Percentiles rank a stretch among this genome's conserved stretches.
Conservation (phyloP, 352 stramenopile genomes). For the Phytophthora sp. region DNA sequence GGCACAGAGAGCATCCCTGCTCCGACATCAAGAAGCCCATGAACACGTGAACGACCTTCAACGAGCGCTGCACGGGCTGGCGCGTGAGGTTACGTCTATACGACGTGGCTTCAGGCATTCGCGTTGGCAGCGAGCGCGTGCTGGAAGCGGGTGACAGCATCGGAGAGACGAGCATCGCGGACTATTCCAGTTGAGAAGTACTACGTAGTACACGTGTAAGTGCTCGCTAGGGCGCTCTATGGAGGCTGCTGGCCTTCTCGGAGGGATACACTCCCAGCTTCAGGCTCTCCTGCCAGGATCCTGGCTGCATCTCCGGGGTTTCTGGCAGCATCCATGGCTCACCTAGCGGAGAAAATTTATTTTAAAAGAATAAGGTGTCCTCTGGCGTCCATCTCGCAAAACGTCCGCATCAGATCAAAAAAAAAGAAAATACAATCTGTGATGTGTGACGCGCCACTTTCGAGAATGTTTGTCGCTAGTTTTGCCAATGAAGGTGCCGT, state of each 20-base stretch:
- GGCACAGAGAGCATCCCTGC: conserved; percentile 73
- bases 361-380: no score
- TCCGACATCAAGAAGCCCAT: conserved; percentile 79
- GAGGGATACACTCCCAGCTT: no score
- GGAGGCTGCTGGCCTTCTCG: conserved; percentile 6
- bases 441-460: conserved; percentile 2
- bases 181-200: conserved; percentile 2
- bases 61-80: conserved; percentile 7
- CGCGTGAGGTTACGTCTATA: not conserved
- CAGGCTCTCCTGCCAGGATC: not conserved
- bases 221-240: not conserved
- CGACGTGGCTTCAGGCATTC: conserved; percentile 15
- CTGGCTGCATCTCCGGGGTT: conserved; percentile 16
- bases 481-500: conserved; percentile 23
- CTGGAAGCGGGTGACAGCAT: conserved; percentile 32
- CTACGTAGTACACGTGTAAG: no score
- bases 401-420: conserved; percentile 16
- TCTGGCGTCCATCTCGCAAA: no score
- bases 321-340: no score
- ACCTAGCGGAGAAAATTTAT: no score
- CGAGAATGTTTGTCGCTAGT: conserved; percentile 9
- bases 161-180: conserved; percentile 27
- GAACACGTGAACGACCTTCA: conserved; percentile 49
- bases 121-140: conserved; percentile 30
- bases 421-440: conserved; percentile 5